Base-by-base conservation (phyloP, 2,329 filamentous ascomycete genomes). In the Aspergillus eucalypticola region DNA sequence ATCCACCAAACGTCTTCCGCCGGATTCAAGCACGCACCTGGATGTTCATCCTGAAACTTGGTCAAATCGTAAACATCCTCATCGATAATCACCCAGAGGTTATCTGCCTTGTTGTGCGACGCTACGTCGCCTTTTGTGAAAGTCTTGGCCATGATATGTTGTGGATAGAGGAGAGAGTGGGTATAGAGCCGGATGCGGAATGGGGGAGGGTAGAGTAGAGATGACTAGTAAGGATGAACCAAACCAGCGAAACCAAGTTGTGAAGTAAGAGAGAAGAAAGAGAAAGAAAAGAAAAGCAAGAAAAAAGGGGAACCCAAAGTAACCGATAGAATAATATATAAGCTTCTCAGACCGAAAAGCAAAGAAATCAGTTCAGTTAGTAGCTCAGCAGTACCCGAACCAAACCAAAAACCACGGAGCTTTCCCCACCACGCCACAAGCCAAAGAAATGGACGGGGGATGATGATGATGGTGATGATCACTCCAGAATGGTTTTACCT, bases 41-140 rank as follows among this genome's bases (percentile, higher is more conserved):
- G 91, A 76, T 94, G 90, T 66, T 93, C 90, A 62, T 93, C 88
- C 75, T 91, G 89, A 76, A 94, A 94, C 73, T 88, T 92, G 69
- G 92, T 96, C 70, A 98, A 76, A 74, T 99, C 94, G 78, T 96
- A 98, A 67, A 98, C 94, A 78, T 98, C 94, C 71, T 93, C 90
- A 68, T 98, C 94, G 67, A 98, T 88, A 66, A 96, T 86, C 72
- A 98, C 91, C 86, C 88, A 98, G 63, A 97, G 83, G 74, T 88
- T 89, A 73, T 92, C 87, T 49, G 88, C 78, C 81, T 94, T 96
- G 84, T 92, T 96, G 79, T 98, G 93, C 79, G 90, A 87, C 74
- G 93, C 88, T 64, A 99, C 94, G 75, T 97, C 93, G 81, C 85
- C 85, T 66, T 88, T 84, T 57, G 88, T 90, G 76, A 96, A 97